phyloP scores from a whole-genome alignment of 768 basidiomycete species.

The Serendipita sp. region DNA sequence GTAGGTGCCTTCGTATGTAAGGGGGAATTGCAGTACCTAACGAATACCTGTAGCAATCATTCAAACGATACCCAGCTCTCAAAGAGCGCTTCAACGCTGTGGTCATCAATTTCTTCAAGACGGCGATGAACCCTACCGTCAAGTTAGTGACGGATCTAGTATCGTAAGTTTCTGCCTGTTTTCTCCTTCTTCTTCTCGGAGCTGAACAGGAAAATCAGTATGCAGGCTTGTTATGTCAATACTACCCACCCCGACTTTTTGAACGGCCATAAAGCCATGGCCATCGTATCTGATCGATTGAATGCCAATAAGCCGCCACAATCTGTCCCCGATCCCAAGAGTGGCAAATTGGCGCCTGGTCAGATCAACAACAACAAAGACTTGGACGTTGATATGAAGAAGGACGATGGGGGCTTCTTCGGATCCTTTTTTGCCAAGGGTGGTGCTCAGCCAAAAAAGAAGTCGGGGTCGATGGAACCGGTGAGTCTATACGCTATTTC shows the following conservation, averaged over 20 bases:
- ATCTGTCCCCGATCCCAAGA: conserved; percentile 50
- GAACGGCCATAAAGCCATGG: conserved; percentile 92
- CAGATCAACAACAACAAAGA: conserved; percentile 87
- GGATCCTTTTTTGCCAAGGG: conserved; percentile 75
- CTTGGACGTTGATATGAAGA: conserved; percentile 76
- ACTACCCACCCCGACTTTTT: conserved; percentile 99
- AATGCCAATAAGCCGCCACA: conserved; percentile 64
- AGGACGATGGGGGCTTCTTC: conserved; percentile 86
- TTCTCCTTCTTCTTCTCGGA: neutral
- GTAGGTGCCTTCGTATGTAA: conserved; percentile 29
- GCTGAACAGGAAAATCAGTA: conserved; percentile 28
- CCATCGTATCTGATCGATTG: conserved; percentile 68
- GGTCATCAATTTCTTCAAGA: conserved; percentile 95
- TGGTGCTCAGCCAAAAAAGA: conserved; percentile 42
- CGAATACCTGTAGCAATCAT: conserved; percentile 52
- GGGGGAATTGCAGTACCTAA: conserved; percentile 3
- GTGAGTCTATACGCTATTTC: conserved; percentile 19
- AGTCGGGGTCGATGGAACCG: conserved; percentile 39
- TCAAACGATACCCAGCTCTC: conserved; percentile 92
- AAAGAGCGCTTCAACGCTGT: conserved; percentile 90
- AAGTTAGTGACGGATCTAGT: conserved; percentile 92
- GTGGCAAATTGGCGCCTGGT: conserved; percentile 40
- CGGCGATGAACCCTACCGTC: conserved; percentile 80
- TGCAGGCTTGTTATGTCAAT: conserved; percentile 99
- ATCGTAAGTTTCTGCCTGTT: conserved; percentile 36